These are phyloP conservation scores for Vicia villosa DNA, from an alignment of 306 rosid species.

Conservation along the genomic window DNA sequence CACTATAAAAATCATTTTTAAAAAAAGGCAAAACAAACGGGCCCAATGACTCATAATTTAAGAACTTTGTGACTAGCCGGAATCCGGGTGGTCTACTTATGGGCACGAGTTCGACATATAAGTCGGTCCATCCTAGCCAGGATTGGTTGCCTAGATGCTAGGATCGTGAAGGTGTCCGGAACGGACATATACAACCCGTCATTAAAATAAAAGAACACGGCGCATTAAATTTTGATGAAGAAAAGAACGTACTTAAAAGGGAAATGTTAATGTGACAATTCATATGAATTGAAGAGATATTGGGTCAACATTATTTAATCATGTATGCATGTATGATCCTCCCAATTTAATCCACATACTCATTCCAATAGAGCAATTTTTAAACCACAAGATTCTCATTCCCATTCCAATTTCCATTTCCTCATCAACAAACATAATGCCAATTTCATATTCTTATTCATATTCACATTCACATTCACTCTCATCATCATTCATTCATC, in stretches of 20 bases:
- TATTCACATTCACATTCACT: slow-evolving; percentile 1
- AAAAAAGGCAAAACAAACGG: no score
- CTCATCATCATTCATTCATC: neutral
- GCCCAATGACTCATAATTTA: no score
- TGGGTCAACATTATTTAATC: neutral
- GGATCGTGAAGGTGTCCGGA: no score
- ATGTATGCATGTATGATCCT: neutral
- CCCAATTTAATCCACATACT: slow-evolving; percentile 1
- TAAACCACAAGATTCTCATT: neutral
- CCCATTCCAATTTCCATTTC: neutral
- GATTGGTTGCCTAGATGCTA: no score
- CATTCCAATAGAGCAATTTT: neutral
- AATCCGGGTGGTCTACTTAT: no score
- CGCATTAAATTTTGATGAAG: neutral
- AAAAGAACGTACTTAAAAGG: neutral
- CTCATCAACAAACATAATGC: neutral
- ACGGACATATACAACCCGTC: no score
- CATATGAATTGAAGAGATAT: neutral
- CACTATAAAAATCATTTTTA: no score
- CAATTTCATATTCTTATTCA: slow-evolving; percentile 18
- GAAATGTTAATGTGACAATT: neutral
- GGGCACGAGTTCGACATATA: no score
- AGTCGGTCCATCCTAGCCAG: no score
- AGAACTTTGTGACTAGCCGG: no score
- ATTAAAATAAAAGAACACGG: neutral